A percentile compares a stretch with the other conserved stretches of the same genome.
Conservation (phyloP, 1,139 yeast genomes). For the Meyerozyma sp. region DNA sequence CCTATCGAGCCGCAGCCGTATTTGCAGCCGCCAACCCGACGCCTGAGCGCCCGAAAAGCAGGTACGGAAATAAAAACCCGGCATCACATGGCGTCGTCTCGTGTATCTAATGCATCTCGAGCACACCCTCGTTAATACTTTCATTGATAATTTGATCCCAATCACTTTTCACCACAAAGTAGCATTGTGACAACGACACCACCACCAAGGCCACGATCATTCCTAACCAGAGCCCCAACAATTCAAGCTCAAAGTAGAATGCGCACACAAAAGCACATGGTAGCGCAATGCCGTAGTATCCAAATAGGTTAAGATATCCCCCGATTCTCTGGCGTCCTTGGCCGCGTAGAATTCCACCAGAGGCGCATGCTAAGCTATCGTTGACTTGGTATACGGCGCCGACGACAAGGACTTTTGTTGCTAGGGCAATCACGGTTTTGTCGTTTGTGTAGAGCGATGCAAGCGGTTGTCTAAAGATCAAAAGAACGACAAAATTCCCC, state of each 20-base stretch:
- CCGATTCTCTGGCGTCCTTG: conserved; percentile 68
- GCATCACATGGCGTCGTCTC: background rate
- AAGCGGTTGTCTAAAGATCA: conserved; percentile 31
- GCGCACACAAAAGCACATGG: conserved; percentile 55
- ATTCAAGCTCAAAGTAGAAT: conserved; percentile 37
- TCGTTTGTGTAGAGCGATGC: conserved; percentile 50
- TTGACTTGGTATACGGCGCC: conserved; percentile 57
- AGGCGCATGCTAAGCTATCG: conserved; percentile 50
- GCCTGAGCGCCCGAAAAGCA: background rate
- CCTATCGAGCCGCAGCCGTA: too few species aligned
- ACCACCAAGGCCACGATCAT: conserved; percentile 50
- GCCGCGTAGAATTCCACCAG: conserved; percentile 59
- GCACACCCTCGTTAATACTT: conserved; percentile 36
- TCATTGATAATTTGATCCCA: conserved; percentile 52
- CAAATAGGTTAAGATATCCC: conserved; percentile 50
- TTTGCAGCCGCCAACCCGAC: too few species aligned
- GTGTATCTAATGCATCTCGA: conserved; percentile 13
- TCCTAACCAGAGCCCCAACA: conserved; percentile 60
- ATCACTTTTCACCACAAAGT: conserved; percentile 43
- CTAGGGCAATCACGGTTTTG: conserved; percentile 41
- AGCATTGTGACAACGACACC: conserved; percentile 41
- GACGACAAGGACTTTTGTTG: conserved; percentile 46
- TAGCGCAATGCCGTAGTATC: conserved; percentile 55
- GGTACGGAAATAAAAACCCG: background rate
- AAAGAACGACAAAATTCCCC: conserved; percentile 32